These are phyloP conservation scores for Arctium lappa DNA, from an alignment of 129 eudicot genomes.

Conservation along the genomic window DNA sequence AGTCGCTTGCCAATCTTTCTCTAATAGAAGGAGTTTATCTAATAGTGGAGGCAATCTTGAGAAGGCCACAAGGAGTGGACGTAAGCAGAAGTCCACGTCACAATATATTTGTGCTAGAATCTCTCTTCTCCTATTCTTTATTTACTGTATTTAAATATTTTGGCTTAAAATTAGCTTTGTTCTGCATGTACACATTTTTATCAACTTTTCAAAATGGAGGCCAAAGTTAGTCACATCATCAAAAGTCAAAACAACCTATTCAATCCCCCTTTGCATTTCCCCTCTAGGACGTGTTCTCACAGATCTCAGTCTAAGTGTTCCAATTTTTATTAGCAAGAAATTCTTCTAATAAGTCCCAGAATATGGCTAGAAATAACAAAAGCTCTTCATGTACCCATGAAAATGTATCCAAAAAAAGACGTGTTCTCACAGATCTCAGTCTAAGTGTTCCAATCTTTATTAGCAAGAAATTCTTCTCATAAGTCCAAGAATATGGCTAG, in stretches of 20 bases:
- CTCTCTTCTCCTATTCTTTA: background rate
- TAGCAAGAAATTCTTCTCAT: background rate
- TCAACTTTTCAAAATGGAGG: background rate
- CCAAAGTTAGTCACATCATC: background rate
- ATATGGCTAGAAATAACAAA: no score
- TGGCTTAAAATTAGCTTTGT: background rate
- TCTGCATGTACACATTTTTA: background rate
- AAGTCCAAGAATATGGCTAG: no score
- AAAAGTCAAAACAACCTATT: background rate
- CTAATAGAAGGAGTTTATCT: background rate
- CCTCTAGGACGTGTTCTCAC: no score
- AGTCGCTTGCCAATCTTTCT: background rate
- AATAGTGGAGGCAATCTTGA: background rate
- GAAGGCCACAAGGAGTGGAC: background rate
- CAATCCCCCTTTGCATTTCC: background rate
- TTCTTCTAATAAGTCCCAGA: background rate
- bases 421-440: background rate
- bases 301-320: background rate
- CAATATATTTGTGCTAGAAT: no score
- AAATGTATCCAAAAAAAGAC: background rate
- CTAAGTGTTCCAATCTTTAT: background rate
- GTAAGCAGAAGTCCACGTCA: background rate
- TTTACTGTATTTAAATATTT: no score
- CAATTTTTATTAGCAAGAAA: background rate
- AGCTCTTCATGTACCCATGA: background rate